Evolutionary conservation across 2,329 filamentous ascomycete species (phyloP).

Genomic region (Colletotrichum truncatum): DNA sequence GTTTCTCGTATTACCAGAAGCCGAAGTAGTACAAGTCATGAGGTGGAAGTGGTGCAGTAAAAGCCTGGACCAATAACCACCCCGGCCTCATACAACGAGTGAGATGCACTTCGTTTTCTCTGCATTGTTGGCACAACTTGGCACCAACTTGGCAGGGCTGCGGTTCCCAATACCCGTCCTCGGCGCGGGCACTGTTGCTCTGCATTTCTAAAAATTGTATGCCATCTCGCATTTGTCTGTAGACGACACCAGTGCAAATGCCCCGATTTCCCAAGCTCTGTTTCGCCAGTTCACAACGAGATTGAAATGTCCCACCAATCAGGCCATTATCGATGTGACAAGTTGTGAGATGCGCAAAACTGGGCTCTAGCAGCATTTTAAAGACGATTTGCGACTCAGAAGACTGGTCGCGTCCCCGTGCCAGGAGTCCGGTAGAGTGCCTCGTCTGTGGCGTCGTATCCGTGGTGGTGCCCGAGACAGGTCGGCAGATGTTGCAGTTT

Average conservation of each 20-base stretch:
- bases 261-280: background rate
- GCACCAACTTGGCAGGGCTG: slow-evolving; percentile 23
- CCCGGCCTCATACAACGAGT: slow-evolving; percentile 7
- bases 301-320: slow-evolving; percentile 17
- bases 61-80: slow-evolving; percentile 6
- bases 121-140: slow-evolving; percentile 22
- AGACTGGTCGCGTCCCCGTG: background rate
- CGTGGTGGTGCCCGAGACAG: background rate
- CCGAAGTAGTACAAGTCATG: slow-evolving; percentile 12
- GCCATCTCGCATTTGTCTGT: slow-evolving; percentile 19
- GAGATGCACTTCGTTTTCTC: slow-evolving; percentile 29
- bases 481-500: slow-evolving; percentile 7
- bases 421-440: background rate
- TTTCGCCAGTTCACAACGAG: slow-evolving; percentile 12
- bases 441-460: background rate
- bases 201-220: slow-evolving; percentile 24
- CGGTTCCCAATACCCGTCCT: slow-evolving; percentile 19
- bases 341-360: background rate
- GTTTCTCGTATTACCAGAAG: slow-evolving; percentile 20
- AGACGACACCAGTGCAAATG: slow-evolving; percentile 10
- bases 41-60: slow-evolving; percentile 19
- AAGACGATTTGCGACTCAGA: background rate
- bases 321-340: background rate
- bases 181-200: background rate
- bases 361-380: background rate